Base-by-base conservation (phyloP, 441 rosid genomes). In the Raphanus hybrid region DNA sequence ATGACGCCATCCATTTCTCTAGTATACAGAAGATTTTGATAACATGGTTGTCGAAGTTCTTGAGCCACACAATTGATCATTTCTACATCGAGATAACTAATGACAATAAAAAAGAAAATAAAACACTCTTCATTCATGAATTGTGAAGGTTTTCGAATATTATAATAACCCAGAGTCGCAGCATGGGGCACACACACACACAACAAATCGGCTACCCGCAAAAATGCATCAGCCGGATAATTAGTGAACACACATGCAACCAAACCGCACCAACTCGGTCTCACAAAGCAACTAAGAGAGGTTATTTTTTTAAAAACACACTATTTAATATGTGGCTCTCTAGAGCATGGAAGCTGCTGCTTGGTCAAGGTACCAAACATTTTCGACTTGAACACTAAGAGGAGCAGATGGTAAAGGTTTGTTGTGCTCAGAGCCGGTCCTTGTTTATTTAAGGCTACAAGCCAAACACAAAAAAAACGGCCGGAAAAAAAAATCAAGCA, bases 351-450 rank as follows among this genome's bases (percentile, higher is more conserved):
- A 37, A 37, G 43, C 9, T 1, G 43, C 43, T 6, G 43, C 1
- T 37, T 37, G 43, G 43, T 37, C 43, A 37, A 37, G 43, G 43
- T 37, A 37, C 43, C 43, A 37, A 37, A 37, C 43, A 37, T 37
- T 37, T 37, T 37, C 43, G 8, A 37, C 43, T 6, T 37, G 43
- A 8, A 8, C 43, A 6, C 43, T 37, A 8, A 67, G 89, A 93
- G 78, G 66, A 23, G 84, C 85, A 69, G 84, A 88, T 18, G 96
- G 94, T 45, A 85, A 67, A 14, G 32, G 1, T 1, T 80, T 75
- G 26, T 23, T 23, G 26, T 20, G 23, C 23, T 20, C 23, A 20
- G 23, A 20, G 23, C 23, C 23, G 23, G 23, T 20, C 23, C 23
- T 20, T 20, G 23, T 20, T 20, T 20, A 20, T 20, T 20, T 20